Conservation (phyloP, 106 monocot species). For the Acorus calamus region DNA sequence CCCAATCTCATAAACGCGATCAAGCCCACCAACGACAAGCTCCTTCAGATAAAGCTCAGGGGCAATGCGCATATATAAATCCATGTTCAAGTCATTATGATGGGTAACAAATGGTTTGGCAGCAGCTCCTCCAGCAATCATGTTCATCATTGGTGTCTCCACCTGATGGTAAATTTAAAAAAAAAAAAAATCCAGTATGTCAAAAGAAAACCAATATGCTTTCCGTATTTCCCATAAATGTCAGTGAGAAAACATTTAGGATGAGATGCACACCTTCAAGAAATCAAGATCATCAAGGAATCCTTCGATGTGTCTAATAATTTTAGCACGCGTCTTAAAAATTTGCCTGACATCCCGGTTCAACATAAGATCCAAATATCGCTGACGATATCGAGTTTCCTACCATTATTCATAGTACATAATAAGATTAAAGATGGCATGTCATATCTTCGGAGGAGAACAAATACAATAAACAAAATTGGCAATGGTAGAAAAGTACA, state of each 20-base stretch:
- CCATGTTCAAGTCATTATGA: slow-evolving; percentile 94
- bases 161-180: slow-evolving; percentile 36
- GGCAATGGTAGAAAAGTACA: no score
- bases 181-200: not conserved
- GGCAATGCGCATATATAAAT: slow-evolving; percentile 83
- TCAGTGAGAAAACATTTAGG: slow-evolving; percentile 2
- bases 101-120: slow-evolving; percentile 85
- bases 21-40: slow-evolving; percentile 79
- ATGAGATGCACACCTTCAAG: slow-evolving; percentile 51
- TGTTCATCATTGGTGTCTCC: slow-evolving; percentile 99
- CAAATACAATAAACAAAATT: no score
- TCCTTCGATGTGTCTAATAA: slow-evolving; percentile 49
- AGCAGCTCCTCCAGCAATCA: slow-evolving; percentile 95
- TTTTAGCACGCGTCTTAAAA: slow-evolving; percentile 69
- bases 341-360: slow-evolving; percentile 87
- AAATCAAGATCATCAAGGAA: slow-evolving; percentile 69
- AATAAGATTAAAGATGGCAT: not conserved
- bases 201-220: not conserved
- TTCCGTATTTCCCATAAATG: not conserved
- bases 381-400: slow-evolving; percentile 92
- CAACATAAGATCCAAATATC: slow-evolving; percentile 84
- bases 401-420: slow-evolving; percentile 16
- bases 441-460: no score
- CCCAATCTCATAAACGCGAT: slow-evolving; percentile 95
- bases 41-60: slow-evolving; percentile 88